A percentile compares a stretch with the other conserved stretches of the same genome.
Conservation (phyloP, 2,329 filamentous ascomycete genomes). For the Claviceps africana region DNA sequence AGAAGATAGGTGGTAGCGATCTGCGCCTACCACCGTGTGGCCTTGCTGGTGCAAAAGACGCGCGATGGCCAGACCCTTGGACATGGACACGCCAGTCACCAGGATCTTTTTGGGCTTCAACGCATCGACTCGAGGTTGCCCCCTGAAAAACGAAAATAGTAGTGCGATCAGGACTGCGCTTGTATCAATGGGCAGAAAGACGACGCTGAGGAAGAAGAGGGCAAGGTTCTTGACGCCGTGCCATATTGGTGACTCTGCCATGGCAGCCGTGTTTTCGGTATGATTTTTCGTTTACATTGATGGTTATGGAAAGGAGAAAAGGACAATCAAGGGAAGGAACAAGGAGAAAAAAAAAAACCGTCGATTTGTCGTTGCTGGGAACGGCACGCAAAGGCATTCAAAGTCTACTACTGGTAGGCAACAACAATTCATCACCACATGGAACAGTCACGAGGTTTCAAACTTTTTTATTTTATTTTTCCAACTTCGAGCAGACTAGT, state of each 20-base stretch:
- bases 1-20: constrained; percentile 39
- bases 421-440: background rate
- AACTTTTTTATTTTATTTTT: background rate
- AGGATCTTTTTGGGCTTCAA: constrained; percentile 35
- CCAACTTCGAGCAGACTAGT: background rate
- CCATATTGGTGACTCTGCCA: constrained; percentile 2
- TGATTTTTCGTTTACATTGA: background rate
- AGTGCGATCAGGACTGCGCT: constrained; percentile 20
- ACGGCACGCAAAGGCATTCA: background rate
- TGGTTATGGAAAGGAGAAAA: background rate
- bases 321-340: background rate
- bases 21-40: constrained; percentile 59
- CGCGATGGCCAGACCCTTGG: constrained; percentile 53
- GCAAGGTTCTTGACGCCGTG: constrained; percentile 13
- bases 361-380: background rate
- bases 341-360: background rate
- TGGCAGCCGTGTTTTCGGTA: background rate
- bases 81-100: constrained; percentile 60
- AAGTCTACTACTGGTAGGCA: background rate
- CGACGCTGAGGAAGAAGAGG: constrained; percentile 16
- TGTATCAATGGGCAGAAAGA: constrained; percentile 36
- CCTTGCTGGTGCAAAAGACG: constrained; percentile 49
- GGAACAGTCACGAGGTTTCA: background rate
- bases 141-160: background rate
- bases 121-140: constrained; percentile 5